A percentile compares a stretch with the other conserved stretches of the same genome.
phyloP scores from a whole-genome alignment of 768 basidiomycete genomes.

The Kwoniella sp. region DNA sequence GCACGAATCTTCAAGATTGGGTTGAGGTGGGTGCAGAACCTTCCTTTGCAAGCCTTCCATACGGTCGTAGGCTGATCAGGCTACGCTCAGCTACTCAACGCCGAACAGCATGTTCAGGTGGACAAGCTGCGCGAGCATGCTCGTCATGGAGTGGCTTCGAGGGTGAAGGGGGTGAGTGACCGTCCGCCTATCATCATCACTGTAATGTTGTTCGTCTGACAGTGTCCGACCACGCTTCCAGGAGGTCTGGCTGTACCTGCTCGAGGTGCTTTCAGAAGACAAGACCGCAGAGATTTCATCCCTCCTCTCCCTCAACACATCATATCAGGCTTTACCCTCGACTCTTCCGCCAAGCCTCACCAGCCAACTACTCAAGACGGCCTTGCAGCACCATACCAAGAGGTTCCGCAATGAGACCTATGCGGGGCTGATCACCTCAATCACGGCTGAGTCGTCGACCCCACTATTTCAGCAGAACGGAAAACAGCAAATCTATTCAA shows the following conservation, averaged over 20 bases:
- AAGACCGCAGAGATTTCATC: slow-evolving; percentile 40
- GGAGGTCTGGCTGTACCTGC: slow-evolving; percentile 48
- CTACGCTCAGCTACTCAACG: slow-evolving; percentile 42
- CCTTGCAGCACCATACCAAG: slow-evolving; percentile 35
- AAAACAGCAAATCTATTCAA: neutral
- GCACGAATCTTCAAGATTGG: slow-evolving; percentile 40
- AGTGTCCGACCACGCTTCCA: too few species aligned
- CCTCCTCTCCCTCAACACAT: slow-evolving; percentile 24
- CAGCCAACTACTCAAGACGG: slow-evolving; percentile 29
- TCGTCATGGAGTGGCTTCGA: slow-evolving; percentile 35
- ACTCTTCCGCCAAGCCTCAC: slow-evolving; percentile 26
- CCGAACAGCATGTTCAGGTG: slow-evolving; percentile 43
- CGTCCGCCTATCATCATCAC: too few species aligned
- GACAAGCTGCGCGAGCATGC: slow-evolving; percentile 41
- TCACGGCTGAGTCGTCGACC: slow-evolving; percentile 38
- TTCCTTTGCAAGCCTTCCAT: neutral
- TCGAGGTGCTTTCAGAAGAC: slow-evolving; percentile 33
- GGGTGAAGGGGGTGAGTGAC: slow-evolving; percentile 39
- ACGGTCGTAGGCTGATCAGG: neutral
- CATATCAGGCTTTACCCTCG: slow-evolving; percentile 26
- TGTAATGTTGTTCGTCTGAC: too few species aligned
- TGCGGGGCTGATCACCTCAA: slow-evolving; percentile 37
- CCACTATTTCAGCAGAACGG: too few species aligned
- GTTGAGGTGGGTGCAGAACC: slow-evolving; percentile 31
- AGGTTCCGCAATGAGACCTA: slow-evolving; percentile 42